Evolutionary conservation across 1,284 basidiomycete species (phyloP).

Genomic region (Vanrija pseudolonga): DNA sequence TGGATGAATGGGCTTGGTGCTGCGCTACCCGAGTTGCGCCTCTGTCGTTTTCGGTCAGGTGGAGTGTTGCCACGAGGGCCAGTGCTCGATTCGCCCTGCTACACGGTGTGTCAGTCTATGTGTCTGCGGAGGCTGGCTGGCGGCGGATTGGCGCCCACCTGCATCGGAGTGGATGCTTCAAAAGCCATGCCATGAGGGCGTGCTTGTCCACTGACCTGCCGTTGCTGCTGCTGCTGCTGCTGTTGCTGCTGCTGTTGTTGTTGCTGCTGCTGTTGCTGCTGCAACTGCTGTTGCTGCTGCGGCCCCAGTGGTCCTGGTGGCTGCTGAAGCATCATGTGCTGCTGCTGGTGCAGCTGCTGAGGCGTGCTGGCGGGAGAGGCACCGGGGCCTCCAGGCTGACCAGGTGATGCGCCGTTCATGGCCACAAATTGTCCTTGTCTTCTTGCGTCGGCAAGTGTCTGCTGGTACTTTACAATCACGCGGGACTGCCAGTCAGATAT

Average conservation of each 20-base stretch:
- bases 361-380: slow-evolving; percentile 12
- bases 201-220: slow-evolving; percentile 17
- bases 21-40: slow-evolving; percentile 37
- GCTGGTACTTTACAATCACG: slow-evolving; percentile 11
- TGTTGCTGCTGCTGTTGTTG: slow-evolving; percentile 6
- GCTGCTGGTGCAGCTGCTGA: slow-evolving; percentile 12
- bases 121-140: not conserved
- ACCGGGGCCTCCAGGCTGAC: slow-evolving; percentile 1
- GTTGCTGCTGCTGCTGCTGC: slow-evolving; percentile 15
- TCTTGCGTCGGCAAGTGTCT: no score
- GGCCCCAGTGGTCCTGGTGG: no score
- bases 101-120: not conserved
- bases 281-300: slow-evolving; percentile 22
- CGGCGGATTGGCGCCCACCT: slow-evolving; percentile 8
- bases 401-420: no score
- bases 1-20: slow-evolving; percentile 32
- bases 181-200: slow-evolving; percentile 16
- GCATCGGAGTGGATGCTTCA: slow-evolving; percentile 23
- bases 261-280: slow-evolving; percentile 9
- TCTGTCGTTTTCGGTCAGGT: slow-evolving; percentile 39
- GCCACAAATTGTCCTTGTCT: no score
- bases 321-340: slow-evolving; percentile 16
- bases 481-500: slow-evolving; percentile 15
- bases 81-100: slow-evolving; percentile 13
- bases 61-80: slow-evolving; percentile 25